Conservation (phyloP, 163 green algal genomes). For the Scenedesmus sp. region DNA sequence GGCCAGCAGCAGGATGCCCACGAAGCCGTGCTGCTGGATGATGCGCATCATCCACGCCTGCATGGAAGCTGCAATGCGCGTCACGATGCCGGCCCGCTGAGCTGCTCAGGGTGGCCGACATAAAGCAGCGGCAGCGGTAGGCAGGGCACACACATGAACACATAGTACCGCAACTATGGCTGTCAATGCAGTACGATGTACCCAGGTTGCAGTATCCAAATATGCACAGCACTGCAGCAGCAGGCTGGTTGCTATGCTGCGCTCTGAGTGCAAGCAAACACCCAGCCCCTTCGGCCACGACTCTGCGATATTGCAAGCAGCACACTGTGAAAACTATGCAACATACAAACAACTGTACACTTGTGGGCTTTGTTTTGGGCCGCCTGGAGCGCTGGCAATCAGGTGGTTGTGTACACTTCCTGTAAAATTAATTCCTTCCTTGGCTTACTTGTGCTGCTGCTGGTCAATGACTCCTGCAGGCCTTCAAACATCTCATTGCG, state of each 20-base stretch:
- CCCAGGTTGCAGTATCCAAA: not conserved
- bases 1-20: slow-evolving; percentile 83
- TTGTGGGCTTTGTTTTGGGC: too few species aligned
- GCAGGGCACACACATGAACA: not conserved
- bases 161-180: not conserved
- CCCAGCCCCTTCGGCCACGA: too few species aligned
- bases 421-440: too few species aligned
- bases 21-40: slow-evolving; percentile 85
- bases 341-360: too few species aligned
- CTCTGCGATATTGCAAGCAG: too few species aligned
- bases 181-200: too few species aligned
- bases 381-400: too few species aligned
- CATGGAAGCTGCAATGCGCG: slow-evolving; percentile 52
- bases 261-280: not conserved
- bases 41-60: slow-evolving; percentile 90
- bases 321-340: too few species aligned
- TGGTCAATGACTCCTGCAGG: slow-evolving; percentile 60
- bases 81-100: slow-evolving; percentile 17
- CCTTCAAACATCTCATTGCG: slow-evolving; percentile 73
- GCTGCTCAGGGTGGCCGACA: not conserved
- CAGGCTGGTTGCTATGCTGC: too few species aligned
- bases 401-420: too few species aligned
- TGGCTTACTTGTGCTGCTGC: not conserved
- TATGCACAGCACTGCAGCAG: not conserved
- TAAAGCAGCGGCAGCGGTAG: not conserved